Evolutionary conservation across 306 rosid genomes (phyloP), one percentile per base, ranked within the genome.

Genomic region (Sechiopsis laciniata): DNA sequence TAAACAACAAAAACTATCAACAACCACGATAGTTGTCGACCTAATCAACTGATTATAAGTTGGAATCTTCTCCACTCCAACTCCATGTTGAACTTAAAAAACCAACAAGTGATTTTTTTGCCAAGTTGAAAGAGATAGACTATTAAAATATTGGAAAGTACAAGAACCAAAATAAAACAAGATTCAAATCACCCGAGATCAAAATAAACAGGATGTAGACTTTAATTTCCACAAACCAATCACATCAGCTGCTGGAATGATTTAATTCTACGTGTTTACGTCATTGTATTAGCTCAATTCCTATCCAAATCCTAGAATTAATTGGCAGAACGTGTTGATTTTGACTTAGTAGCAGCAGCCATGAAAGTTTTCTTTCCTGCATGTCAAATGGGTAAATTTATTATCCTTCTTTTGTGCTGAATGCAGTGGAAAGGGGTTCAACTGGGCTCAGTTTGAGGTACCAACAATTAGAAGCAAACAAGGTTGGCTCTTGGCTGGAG

Each of bases 401-500:
- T 62, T 83, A 65, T 37, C 14, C n/a, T 63, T 16, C 35, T 20
- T 54, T 15, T 16, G 11, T 13, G 57, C 15, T 79, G 52, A 45
- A 46, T 88, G 71, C 84, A 93, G 97, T 71, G 98, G 98, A 1
- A 72, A 77, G 64, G 89, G 97, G 55, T 94, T 94, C 64, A 73
- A 90, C 56, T 89, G 98, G 97, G 81, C 77, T 17, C 80, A 76
- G 80, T 89, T 94, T 81, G 88, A 83, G 82, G 80, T 83, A 69
- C 96, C 97, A 46, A 72, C 63, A 65, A 83, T 84, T 74, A 78
- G 81, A 78, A 89, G 99, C 88, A 94, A 89, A 75, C 51, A 87
- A 14, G 99, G 98, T n/a, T 90, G 97, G 97, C 96, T 93, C 62
- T 81, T 90, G 79, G 98, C 98, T 10, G 98, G 98, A 84, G 98